phyloP scores from a whole-genome alignment of 371 early-diverging fungal species.

The Lichtheimia corymbifera region DNA sequence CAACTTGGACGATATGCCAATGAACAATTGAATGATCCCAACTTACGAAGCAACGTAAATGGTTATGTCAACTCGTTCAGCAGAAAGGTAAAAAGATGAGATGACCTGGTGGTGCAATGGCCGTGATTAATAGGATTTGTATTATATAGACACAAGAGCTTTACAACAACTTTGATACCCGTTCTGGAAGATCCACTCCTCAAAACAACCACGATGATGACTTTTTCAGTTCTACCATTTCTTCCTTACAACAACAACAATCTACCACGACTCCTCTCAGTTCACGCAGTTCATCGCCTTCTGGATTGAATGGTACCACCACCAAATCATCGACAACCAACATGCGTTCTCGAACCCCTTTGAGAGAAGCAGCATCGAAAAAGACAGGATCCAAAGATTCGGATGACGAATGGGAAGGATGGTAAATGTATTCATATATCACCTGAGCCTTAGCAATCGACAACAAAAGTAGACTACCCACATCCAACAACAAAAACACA shows the following conservation, averaged over 20 bases:
- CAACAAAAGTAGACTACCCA: slow-evolving; percentile 1
- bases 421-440: slow-evolving; percentile 23
- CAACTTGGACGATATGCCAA: slow-evolving; percentile 69
- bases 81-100: slow-evolving; percentile 53
- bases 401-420: slow-evolving; percentile 64
- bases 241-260: slow-evolving; percentile 41
- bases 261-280: slow-evolving; percentile 29
- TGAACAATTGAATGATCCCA: slow-evolving; percentile 87
- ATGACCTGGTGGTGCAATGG: not conserved
- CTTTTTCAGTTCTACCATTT: slow-evolving; percentile 49
- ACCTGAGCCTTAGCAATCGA: no score
- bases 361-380: slow-evolving; percentile 31
- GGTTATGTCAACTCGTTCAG: slow-evolving; percentile 71
- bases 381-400: slow-evolving; percentile 37
- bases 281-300: slow-evolving; percentile 40
- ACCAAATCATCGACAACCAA: slow-evolving; percentile 20
- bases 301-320: slow-evolving; percentile 18
- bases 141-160: slow-evolving; percentile 21
- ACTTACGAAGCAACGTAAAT: slow-evolving; percentile 73
- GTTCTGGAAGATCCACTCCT: slow-evolving; percentile 15
- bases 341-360: slow-evolving; percentile 37
- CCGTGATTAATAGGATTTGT: not conserved
- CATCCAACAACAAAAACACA: not conserved
- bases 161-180: slow-evolving; percentile 20
- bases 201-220: slow-evolving; percentile 33